Percentiles rank a stretch among this genome's conserved stretches.
phyloP scores from a whole-genome alignment of 108 stramenopile genomes.

The Chaetoceros muelleri region DNA sequence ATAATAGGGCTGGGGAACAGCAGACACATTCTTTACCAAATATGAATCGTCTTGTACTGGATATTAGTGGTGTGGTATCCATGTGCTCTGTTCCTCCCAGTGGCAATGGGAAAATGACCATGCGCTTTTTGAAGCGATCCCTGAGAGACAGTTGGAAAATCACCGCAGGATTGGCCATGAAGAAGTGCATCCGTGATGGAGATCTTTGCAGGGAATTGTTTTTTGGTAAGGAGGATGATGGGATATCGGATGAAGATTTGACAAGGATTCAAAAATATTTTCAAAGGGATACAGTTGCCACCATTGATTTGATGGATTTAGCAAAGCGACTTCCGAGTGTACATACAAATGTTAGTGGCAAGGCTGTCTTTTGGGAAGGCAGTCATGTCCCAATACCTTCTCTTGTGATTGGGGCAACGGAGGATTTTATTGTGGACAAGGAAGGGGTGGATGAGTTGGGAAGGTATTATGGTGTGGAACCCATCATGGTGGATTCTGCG shows the following conservation, averaged over 20 bases:
- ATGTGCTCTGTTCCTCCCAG: constrained; percentile 78
- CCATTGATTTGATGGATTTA: constrained; percentile 44
- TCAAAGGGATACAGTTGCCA: constrained; percentile 34
- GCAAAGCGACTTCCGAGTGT: constrained; percentile 28
- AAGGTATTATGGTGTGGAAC: constrained; percentile 27
- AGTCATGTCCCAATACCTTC: constrained; percentile 13
- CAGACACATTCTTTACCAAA: no score
- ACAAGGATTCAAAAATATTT: constrained; percentile 38
- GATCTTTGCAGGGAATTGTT: constrained; percentile 42
- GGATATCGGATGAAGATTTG: constrained; percentile 51
- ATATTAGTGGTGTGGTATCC: constrained; percentile 40
- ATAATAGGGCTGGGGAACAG: constrained; percentile 10
- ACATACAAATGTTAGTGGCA: constrained; percentile 13
- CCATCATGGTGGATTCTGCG: constrained; percentile 38
- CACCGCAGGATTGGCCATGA: constrained; percentile 52
- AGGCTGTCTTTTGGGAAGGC: constrained; percentile 15
- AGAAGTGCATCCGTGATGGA: constrained; percentile 21
- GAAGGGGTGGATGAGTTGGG: constrained; percentile 49
- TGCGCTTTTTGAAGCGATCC: constrained; percentile 35
- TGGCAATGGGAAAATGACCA: constrained; percentile 70
- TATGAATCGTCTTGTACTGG: neutral
- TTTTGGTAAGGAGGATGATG: constrained; percentile 42
- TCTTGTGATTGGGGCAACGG: constrained; percentile 47
- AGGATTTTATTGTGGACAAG: constrained; percentile 54
- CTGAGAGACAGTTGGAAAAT: constrained; percentile 37